A percentile compares a stretch with the other conserved stretches of the same genome.
Conservation (phyloP, 495 filamentous ascomycete species). For the Trichoderma erinaceum region DNA sequence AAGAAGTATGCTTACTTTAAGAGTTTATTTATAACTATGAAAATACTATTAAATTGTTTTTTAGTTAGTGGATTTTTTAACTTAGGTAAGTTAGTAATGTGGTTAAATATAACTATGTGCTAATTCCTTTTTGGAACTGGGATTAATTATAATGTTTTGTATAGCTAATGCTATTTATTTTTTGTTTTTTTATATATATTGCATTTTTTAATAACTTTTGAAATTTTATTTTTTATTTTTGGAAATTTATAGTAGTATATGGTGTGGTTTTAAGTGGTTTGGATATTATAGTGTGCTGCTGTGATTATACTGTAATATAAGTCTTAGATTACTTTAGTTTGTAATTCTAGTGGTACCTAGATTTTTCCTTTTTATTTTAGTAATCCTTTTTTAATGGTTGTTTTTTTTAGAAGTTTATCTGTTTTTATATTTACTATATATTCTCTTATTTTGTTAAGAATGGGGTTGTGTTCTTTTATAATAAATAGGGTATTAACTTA, state of each 20-base stretch:
- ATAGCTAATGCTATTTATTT: background rate
- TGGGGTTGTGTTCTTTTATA: constrained; percentile 32
- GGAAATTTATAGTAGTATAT: constrained; percentile 16
- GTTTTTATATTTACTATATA: constrained; percentile 26
- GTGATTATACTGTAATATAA: constrained; percentile 25
- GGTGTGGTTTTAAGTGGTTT: constrained; percentile 29
- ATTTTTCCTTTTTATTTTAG: constrained; percentile 23
- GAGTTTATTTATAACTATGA: constrained; percentile 22
- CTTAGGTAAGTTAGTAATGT: too few relatives aligned
- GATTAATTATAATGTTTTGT: too few relatives aligned
- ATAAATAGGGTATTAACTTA: constrained; percentile 42
- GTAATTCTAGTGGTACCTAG: constrained; percentile 27
- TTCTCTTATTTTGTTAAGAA: constrained; percentile 25
- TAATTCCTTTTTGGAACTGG: too few relatives aligned
- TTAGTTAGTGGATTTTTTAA: background rate
- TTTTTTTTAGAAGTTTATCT: constrained; percentile 14
- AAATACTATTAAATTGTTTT: constrained; percentile 20
- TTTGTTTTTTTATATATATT: background rate
- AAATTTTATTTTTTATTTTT: background rate
- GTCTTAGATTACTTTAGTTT: constrained; percentile 28
- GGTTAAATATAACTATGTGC: too few relatives aligned
- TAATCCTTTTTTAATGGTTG: too few relatives aligned
- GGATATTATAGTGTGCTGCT: constrained; percentile 19
- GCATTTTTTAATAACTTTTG: background rate
- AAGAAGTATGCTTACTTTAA: background rate